Evolutionary conservation across 192 early-diverging fungal genomes (phyloP).

Genomic region (Backusella luteola): DNA sequence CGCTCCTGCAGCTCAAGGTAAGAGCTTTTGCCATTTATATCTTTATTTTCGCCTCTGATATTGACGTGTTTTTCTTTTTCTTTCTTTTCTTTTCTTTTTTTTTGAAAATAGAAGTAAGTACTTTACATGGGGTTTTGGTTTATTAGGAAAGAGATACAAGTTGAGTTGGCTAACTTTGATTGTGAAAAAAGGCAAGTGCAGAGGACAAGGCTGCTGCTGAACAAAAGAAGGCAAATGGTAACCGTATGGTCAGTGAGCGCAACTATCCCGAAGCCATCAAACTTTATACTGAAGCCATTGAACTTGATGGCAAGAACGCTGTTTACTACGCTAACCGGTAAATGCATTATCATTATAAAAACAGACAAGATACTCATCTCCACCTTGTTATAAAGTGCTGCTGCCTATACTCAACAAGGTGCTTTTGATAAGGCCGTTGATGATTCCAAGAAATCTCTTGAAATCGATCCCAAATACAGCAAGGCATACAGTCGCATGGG

Average conservation of each 20-base stretch:
- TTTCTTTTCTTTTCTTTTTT: not conserved
- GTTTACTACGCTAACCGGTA: constrained; percentile 98
- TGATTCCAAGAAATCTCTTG: constrained; percentile 83
- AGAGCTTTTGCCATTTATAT: constrained; percentile 13
- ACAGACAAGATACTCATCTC: not conserved
- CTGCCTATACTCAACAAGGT: constrained; percentile 88
- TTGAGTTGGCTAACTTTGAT: too few relatives aligned
- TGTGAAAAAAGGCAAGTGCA: constrained; percentile 31
- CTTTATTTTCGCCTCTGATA: not conserved
- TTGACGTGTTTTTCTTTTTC: constrained; percentile 4
- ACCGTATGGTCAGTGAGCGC: constrained; percentile 80
- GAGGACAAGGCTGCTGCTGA: constrained; percentile 83
- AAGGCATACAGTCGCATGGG: constrained; percentile 94
- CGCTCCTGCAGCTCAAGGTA: constrained; percentile 23
- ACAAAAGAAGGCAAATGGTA: constrained; percentile 79
- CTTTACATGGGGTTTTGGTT: not conserved
- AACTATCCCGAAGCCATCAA: constrained; percentile 84
- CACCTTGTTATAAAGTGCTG: constrained; percentile 59
- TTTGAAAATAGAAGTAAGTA: constrained; percentile 22
- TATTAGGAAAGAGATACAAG: not conserved
- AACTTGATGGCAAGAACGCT: constrained; percentile 75
- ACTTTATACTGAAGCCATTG: constrained; percentile 92
- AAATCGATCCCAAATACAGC: constrained; percentile 85
- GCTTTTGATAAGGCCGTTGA: constrained; percentile 85
- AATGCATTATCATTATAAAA: not conserved